Percentiles rank a stretch among this genome's conserved stretches.
phyloP scores from a whole-genome alignment of 768 basidiomycete genomes.

The Kwoniella bestiolae region DNA sequence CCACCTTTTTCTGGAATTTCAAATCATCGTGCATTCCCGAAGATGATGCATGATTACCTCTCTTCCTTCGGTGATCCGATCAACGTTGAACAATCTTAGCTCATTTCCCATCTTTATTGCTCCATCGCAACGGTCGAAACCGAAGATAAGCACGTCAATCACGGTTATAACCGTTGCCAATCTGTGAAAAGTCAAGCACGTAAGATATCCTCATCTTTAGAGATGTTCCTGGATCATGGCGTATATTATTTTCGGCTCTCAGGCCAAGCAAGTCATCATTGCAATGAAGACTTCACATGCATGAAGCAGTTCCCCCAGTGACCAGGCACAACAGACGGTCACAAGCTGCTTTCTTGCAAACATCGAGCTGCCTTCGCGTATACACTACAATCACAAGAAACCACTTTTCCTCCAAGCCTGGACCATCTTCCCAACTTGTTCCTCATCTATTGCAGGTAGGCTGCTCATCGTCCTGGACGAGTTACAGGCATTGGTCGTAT shows the following conservation, averaged over 20 bases:
- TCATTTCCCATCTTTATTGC: not conserved
- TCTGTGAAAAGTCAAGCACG: not conserved
- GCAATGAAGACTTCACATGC: too few relatives aligned
- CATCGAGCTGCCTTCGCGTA: too few relatives aligned
- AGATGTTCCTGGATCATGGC: not conserved
- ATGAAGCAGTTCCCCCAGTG: too few relatives aligned
- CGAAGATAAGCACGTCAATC: constrained; percentile 4
- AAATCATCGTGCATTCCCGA: not conserved
- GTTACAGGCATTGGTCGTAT: constrained; percentile 51
- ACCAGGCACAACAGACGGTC: too few relatives aligned
- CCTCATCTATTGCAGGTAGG: constrained; percentile 48
- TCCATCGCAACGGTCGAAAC: not conserved
- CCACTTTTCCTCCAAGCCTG: constrained; percentile 58
- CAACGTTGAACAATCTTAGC: not conserved
- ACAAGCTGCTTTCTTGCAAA: too few relatives aligned
- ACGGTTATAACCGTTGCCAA: not conserved
- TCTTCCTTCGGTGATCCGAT: not conserved
- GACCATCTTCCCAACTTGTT: constrained; percentile 60
- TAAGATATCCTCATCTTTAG: not conserved
- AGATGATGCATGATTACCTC: not conserved
- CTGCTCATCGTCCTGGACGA: constrained; percentile 51
- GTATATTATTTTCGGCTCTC: not conserved
- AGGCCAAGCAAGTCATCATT: too few relatives aligned
- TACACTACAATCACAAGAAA: too few relatives aligned
- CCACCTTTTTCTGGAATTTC: too few relatives aligned